Evolutionary conservation across 2,329 filamentous ascomycete genomes (phyloP).

Genomic region (Colletotrichum scovillei): DNA sequence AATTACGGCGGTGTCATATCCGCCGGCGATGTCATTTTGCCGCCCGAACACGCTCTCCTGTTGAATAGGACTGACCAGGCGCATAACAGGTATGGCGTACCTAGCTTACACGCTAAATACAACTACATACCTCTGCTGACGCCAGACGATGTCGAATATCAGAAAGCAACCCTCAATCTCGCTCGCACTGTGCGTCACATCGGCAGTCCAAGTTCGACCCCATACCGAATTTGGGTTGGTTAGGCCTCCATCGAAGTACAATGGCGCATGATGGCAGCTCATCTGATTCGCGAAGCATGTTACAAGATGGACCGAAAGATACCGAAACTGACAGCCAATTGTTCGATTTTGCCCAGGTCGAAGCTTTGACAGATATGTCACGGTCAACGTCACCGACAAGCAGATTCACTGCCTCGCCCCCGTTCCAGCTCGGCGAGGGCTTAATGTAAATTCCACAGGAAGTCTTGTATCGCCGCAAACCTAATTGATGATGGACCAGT

Average conservation of each 20-base stretch:
- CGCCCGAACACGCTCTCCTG: not conserved
- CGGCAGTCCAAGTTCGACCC: conserved; percentile 7
- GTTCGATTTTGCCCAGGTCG: not conserved
- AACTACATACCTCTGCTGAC: conserved; percentile 7
- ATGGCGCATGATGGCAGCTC: conserved; percentile 5
- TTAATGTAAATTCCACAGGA: not conserved
- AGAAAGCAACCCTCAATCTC: not conserved
- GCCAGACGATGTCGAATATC: not conserved
- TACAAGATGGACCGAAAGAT: not conserved
- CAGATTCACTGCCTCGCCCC: not conserved
- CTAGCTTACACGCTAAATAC: not conserved
- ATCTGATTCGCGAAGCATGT: not conserved
- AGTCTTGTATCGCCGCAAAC: conserved; percentile 2
- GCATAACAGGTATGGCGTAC: not conserved
- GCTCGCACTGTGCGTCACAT: conserved; percentile 13
- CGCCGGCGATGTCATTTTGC: not conserved
- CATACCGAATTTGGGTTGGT: not conserved
- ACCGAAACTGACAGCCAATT: not conserved
- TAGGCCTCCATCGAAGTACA: not conserved
- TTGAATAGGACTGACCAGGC: not conserved
- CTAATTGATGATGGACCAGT: conserved; percentile 15
- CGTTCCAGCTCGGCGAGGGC: not conserved
- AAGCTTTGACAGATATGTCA: conserved; percentile 2
- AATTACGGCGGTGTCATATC: not conserved
- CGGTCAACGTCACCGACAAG: conserved; percentile 3